These are phyloP conservation scores for Galerina marginata DNA, from an alignment of 768 basidiomycete species.

Conservation along the genomic window DNA sequence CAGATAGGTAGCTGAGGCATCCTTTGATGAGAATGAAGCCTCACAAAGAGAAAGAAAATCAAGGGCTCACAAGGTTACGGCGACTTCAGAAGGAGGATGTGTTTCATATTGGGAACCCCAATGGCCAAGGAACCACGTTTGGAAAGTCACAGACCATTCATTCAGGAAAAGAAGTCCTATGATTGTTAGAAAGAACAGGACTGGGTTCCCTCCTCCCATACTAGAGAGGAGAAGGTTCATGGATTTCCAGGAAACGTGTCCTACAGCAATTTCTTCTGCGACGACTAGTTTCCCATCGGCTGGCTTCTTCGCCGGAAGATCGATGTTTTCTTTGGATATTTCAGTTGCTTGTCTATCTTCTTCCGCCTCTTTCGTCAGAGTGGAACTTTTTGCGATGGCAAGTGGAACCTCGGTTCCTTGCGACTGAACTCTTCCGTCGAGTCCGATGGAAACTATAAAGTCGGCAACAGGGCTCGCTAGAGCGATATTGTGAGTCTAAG, in stretches of 20 bases:
- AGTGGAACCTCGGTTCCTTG: slow-evolving; percentile 51
- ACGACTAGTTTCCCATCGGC: slow-evolving; percentile 63
- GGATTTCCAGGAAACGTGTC: slow-evolving; percentile 27
- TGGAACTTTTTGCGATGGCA: slow-evolving; percentile 30
- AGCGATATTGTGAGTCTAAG: slow-evolving; percentile 51
- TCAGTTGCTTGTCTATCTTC: slow-evolving; percentile 31
- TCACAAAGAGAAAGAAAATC: background rate
- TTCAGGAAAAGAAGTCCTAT: slow-evolving; percentile 19
- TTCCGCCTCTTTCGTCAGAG: slow-evolving; percentile 44
- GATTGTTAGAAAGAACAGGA: slow-evolving; percentile 35
- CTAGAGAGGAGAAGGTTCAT: slow-evolving; percentile 41
- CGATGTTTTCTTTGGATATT: slow-evolving; percentile 24
- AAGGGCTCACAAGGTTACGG: slow-evolving; percentile 39
- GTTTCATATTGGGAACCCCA: slow-evolving; percentile 49
- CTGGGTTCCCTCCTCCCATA: slow-evolving; percentile 39
- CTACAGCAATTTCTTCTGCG: slow-evolving; percentile 61
- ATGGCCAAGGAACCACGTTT: slow-evolving; percentile 49
- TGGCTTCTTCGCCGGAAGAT: slow-evolving; percentile 21
- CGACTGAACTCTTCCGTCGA: slow-evolving; percentile 53
- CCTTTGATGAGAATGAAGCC: background rate
- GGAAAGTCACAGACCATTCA: slow-evolving; percentile 30
- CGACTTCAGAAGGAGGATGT: slow-evolving; percentile 34
- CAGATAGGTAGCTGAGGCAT: slow-evolving; percentile 26
- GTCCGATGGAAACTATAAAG: slow-evolving; percentile 58
- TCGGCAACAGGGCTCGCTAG: slow-evolving; percentile 55